Conservation (phyloP, 352 stramenopile genomes). For the Chrysophaeum taylorii region DNA sequence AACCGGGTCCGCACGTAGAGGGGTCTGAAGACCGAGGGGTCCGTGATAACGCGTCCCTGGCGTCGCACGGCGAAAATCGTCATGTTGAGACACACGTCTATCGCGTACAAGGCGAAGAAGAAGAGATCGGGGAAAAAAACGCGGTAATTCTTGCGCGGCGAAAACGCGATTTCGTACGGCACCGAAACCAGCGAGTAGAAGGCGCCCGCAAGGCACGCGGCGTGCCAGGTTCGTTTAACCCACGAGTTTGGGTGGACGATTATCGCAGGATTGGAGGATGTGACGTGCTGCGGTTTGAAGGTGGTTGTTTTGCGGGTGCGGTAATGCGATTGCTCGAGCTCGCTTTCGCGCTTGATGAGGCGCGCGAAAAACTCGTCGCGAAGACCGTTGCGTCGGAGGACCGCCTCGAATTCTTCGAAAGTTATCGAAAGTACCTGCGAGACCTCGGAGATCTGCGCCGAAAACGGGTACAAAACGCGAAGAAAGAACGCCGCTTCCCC, state of each 20-base stretch:
- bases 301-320: slow-evolving; percentile 23
- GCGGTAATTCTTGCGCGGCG: not conserved
- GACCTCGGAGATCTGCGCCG: slow-evolving; percentile 25
- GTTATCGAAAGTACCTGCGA: slow-evolving; percentile 33
- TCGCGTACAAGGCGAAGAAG: slow-evolving; percentile 32
- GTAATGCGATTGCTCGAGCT: slow-evolving; percentile 17
- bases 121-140: slow-evolving; percentile 28
- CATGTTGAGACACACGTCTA: slow-evolving; percentile 31
- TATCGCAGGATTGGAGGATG: no score
- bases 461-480: slow-evolving; percentile 36
- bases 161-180: slow-evolving; percentile 34
- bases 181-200: slow-evolving; percentile 31
- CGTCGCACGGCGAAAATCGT: slow-evolving; percentile 35
- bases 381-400: not conserved
- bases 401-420: not conserved
- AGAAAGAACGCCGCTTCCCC: slow-evolving; percentile 41
- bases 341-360: not conserved
- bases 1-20: slow-evolving; percentile 33
- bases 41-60: slow-evolving; percentile 30
- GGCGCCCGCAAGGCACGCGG: slow-evolving; percentile 1
- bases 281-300: no score
- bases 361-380: not conserved
- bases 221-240: not conserved
- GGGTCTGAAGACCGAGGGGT: slow-evolving; percentile 29
- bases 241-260: not conserved